Base-by-base conservation (phyloP, 257 asterid genomes). In the Forsythia suspensa region DNA sequence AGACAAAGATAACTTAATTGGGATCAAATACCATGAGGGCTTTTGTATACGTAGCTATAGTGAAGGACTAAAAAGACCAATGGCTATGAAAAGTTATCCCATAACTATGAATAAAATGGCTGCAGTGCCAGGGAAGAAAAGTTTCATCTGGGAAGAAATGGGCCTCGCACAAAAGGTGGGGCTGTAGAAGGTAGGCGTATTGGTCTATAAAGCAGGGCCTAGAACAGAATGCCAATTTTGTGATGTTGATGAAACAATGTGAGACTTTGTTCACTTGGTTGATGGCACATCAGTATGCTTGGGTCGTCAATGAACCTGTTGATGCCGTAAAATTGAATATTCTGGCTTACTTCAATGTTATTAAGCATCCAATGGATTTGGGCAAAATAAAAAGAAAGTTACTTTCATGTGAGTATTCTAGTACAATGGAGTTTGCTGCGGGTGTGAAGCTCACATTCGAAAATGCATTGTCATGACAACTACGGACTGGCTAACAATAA, bases 311-410 rank as follows among this genome's bases (percentile, higher is more conserved):
- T 20, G 72, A 74, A 71, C 98, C 98, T 0, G 98, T 94, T 73
- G 98, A 94, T 84, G 77, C 84, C 8, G 96, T 87, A 34, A 84
- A 78, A 57, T 86, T 82, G 70, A 90, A 91, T 12, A 89, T 91
- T 72, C 98, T 96, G 0, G 97, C 92, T 80, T 94, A 94, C 77
- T 87, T 73, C 24, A 24, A 55, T 77, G 80, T 94, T 48, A 91
- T 94, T 75, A 92, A 92, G 87, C 92, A 90, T 73, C 97, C 98
- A 38, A 94, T 94, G 98, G 98, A 94, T 87, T 86, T 94, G 68
- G 96, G 98, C 76, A 94, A 97, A 24, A 78, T 91, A 43, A 90
- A 83, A 76, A 79, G 71, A 39, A 92, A 92, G 84, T 80, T 29
- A 57, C 83, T 73, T 38, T 81, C 93, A 3, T 82, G 91, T 83